These are phyloP conservation scores for Brassica juncea DNA, from an alignment of 345 rosid species.

Conservation along the genomic window DNA sequence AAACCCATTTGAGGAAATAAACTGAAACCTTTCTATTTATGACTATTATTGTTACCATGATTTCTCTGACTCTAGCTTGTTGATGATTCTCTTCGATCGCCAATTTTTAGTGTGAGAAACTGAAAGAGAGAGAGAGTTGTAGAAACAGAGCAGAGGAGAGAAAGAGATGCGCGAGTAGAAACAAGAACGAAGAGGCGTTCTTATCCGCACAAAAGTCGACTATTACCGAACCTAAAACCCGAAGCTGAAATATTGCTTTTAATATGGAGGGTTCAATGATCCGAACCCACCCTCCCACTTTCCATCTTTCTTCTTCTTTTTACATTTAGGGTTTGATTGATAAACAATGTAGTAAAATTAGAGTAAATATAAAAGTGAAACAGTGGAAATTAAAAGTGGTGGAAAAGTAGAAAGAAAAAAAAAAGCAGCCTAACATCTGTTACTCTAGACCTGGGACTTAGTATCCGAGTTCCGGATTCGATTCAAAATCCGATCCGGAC, in stretches of 20 bases:
- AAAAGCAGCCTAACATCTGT: too few species aligned
- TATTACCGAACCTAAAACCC: slow-evolving; percentile 29
- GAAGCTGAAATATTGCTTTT: slow-evolving; percentile 37
- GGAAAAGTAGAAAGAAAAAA: too few species aligned
- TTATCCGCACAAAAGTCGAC: slow-evolving; percentile 58
- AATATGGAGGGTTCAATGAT: slow-evolving; percentile 56
- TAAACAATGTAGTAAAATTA: too few species aligned
- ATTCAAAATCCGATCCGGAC: too few species aligned
- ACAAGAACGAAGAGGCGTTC: slow-evolving; percentile 50
- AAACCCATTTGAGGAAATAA: slow-evolving; percentile 2
- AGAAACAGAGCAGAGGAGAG: slow-evolving; percentile 6
- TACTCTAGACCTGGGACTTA: too few species aligned
- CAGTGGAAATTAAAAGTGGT: too few species aligned
- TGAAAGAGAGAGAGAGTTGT: neutral
- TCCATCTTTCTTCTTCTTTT: slow-evolving; percentile 25
- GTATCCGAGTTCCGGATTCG: too few species aligned
- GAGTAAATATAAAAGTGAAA: too few species aligned
- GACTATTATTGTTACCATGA: slow-evolving; percentile 42
- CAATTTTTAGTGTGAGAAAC: slow-evolving; percentile 47
- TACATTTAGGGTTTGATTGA: neutral
- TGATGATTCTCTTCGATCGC: slow-evolving; percentile 58
- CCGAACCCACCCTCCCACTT: slow-evolving; percentile 56
- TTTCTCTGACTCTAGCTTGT: slow-evolving; percentile 53
- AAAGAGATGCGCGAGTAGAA: slow-evolving; percentile 28
- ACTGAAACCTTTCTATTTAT: neutral